A percentile compares a stretch with the other conserved stretches of the same genome.
phyloP scores from a whole-genome alignment of 371 early-diverging fungal species.

The Vairimorpha ceranae region DNA sequence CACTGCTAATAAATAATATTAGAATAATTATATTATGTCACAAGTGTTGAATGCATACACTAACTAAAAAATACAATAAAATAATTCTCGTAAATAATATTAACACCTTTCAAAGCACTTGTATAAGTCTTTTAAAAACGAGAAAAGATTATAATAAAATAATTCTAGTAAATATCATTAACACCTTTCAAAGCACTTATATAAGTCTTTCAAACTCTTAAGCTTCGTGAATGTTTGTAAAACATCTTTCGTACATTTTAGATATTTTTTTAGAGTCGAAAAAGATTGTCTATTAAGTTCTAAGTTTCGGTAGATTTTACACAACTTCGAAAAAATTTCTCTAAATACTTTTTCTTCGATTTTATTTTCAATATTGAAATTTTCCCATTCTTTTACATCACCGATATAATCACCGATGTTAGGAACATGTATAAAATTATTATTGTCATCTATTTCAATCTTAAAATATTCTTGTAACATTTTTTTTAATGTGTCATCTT shows the following conservation, averaged over 20 bases:
- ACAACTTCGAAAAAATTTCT: constrained; percentile 1
- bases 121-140: too few relatives aligned
- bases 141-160: background rate
- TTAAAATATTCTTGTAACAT: constrained; percentile 37
- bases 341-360: constrained; percentile 21
- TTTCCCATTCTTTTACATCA: background rate
- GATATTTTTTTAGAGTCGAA: constrained; percentile 22
- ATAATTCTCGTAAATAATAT: too few relatives aligned
- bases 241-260: constrained; percentile 24
- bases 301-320: background rate
- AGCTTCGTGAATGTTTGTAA: constrained; percentile 24
- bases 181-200: constrained; percentile 45
- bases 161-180: background rate
- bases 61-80: too few relatives aligned
- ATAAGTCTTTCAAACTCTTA: constrained; percentile 28
- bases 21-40: too few relatives aligned
- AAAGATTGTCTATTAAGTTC: constrained; percentile 12
- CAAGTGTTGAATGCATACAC: too few relatives aligned
- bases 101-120: too few relatives aligned
- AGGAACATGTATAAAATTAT: constrained; percentile 6
- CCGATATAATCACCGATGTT: background rate
- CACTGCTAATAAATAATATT: too few relatives aligned
- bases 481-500: background rate
- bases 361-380: constrained; percentile 4
- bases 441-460: constrained; percentile 11